Evolutionary conservation across 78 protist genomes (phyloP).

Genomic region (Capsaspora owczarzaki): DNA sequence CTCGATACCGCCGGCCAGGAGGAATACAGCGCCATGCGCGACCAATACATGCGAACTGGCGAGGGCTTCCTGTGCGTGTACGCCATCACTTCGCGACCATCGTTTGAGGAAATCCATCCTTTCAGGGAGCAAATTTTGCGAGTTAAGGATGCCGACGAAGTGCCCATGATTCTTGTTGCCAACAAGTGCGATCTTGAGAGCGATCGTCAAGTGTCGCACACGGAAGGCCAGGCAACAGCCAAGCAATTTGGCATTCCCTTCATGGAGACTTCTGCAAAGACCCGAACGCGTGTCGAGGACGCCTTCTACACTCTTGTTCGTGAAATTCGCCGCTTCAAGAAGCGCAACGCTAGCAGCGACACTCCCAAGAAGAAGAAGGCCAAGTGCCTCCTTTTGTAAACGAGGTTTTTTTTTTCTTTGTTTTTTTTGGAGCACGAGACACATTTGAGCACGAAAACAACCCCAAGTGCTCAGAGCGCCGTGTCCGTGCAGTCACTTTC

Average conservation of each 20-base stretch:
- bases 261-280: constrained; percentile 33
- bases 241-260: constrained; percentile 22
- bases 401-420: too few relatives aligned
- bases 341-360: not conserved
- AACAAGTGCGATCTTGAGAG: constrained; percentile 86
- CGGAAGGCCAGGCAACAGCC: constrained; percentile 44
- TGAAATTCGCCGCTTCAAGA: not conserved
- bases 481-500: too few relatives aligned
- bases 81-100: constrained; percentile 15
- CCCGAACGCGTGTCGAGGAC: constrained; percentile 45
- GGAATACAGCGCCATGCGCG: constrained; percentile 49
- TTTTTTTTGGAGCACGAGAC: too few relatives aligned
- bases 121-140: constrained; percentile 38
- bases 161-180: constrained; percentile 45
- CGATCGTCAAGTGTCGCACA: constrained; percentile 53
- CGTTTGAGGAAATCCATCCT: constrained; percentile 22
- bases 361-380: too few relatives aligned
- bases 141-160: constrained; percentile 24
- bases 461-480: too few relatives aligned
- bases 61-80: constrained; percentile 72
- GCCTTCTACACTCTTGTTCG: constrained; percentile 29
- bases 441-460: too few relatives aligned
- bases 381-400: too few relatives aligned
- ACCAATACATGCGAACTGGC: constrained; percentile 50
- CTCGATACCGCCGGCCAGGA: constrained; percentile 73